Evolutionary conservation across 208 protist genomes (phyloP).

Genomic region (Porcisia deanei): DNA sequence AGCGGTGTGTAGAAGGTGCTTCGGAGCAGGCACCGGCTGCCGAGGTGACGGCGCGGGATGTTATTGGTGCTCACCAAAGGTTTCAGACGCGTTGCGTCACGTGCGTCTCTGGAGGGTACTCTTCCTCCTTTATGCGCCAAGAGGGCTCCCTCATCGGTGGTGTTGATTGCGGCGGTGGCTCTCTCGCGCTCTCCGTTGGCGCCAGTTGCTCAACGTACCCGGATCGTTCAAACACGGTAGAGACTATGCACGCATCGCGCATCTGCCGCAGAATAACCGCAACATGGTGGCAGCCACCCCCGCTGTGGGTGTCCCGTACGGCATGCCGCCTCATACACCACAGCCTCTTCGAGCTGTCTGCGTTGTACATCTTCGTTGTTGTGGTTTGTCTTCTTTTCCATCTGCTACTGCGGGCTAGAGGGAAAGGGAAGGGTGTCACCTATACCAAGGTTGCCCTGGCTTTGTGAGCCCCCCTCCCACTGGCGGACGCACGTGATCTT

Average conservation of each 20-base stretch:
- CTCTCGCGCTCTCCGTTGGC: neutral
- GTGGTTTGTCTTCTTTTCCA: neutral
- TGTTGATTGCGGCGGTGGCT: neutral
- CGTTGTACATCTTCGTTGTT: neutral
- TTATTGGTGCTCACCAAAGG: neutral
- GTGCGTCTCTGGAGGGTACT: neutral
- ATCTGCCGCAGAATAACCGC: slow-evolving; percentile 1
- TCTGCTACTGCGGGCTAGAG: slow-evolving; percentile 6
- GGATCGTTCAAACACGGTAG: neutral
- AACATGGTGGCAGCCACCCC: slow-evolving; percentile 26
- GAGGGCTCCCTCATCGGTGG: neutral
- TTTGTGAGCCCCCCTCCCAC: neutral
- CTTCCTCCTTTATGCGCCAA: neutral
- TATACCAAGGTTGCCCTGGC: neutral
- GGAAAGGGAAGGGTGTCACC: neutral
- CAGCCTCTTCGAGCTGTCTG: slow-evolving; percentile 16
- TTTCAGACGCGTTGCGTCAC: neutral
- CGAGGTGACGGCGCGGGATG: neutral
- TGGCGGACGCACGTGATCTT: neutral
- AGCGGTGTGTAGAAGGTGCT: neutral
- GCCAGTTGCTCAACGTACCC: neutral
- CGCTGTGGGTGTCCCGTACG: slow-evolving; percentile 6
- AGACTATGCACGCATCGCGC: neutral
- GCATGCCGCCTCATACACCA: slow-evolving; percentile 12
- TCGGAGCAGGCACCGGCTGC: neutral